Base-by-base conservation (phyloP, 345 rosid species). In the Odontarrhena argentea region DNA sequence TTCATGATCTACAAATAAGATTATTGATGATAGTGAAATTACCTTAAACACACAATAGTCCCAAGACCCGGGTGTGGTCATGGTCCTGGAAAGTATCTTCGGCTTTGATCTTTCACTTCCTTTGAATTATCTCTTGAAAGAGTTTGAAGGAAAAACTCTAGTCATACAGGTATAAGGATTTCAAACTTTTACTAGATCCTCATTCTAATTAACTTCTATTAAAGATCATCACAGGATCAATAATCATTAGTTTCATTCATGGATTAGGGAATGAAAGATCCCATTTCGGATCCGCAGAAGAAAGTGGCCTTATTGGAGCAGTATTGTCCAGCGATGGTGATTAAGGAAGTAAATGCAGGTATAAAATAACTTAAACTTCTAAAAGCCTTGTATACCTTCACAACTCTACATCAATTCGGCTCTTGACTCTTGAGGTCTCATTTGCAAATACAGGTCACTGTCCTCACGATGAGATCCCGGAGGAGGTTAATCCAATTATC, bases 231-330 rank as follows among this genome's bases (percentile, higher is more conserved):
- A 13, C 6, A 13, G 12, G 12, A 32, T 41, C n/a, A 25, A 48
- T 38, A 10, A 15, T 52, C 12, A 18, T 38, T 18, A 15, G 9
- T 46, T 26, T 55, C 38, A 69, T 44, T 68, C 45, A 15, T 54
- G 12, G 60, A 7, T 52, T 34, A 92, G 98, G 96, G 96, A 62
- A 85, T 86, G 93, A 85, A 80, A 81, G 96, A 92, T 77, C 98
- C 91, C 8, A 74, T 89, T 22, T 60, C 82, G 0, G 80, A 92
- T 75, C 82, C 96, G 50, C 67, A 77, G 67, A 68, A 82, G 45
- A 87, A 85, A 81, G 65, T 92, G 55, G 80, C 81, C 56, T 81
- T 86, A 86, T 67, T 89, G 55, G 82, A 58, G 60, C 83, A 86
- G 62, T 78, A 82, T 55, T 87, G 86, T 52, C 10, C 78, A 12